phyloP scores from a whole-genome alignment of 2,329 filamentous ascomycete genomes.

The Colletotrichum orchidophilum region DNA sequence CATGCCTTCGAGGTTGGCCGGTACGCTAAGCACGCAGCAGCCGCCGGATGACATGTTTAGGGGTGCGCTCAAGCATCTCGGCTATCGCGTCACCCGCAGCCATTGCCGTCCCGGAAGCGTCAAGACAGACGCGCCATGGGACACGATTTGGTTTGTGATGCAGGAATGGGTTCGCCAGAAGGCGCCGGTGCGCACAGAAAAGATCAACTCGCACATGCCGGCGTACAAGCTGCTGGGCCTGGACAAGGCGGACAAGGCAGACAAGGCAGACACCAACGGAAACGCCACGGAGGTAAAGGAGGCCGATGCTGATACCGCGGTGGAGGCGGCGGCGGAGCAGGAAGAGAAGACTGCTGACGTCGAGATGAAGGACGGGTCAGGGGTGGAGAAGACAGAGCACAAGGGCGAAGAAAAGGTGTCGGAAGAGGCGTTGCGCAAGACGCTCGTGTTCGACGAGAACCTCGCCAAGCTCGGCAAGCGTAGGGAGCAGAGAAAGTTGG shows the following conservation, averaged over 20 bases:
- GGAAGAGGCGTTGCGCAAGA: slow-evolving; percentile 62
- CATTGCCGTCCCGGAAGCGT: slow-evolving; percentile 91
- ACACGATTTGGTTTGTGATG: slow-evolving; percentile 91
- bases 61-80: slow-evolving; percentile 82
- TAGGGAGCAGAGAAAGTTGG: slow-evolving; percentile 72
- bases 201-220: slow-evolving; percentile 74
- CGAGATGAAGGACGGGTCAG: slow-evolving; percentile 37
- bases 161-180: slow-evolving; percentile 89
- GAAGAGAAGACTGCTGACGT: slow-evolving; percentile 50
- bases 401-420: slow-evolving; percentile 31
- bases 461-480: slow-evolving; percentile 81
- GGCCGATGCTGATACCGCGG: slow-evolving; percentile 35
- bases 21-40: slow-evolving; percentile 80
- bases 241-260: slow-evolving; percentile 42
- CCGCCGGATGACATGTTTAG: slow-evolving; percentile 82
- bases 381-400: slow-evolving; percentile 33
- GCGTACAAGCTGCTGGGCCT: slow-evolving; percentile 75
- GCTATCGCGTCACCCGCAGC: slow-evolving; percentile 84
- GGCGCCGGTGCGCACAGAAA: slow-evolving; percentile 77
- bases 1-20: slow-evolving; percentile 77
- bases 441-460: slow-evolving; percentile 77
- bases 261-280: slow-evolving; percentile 42
- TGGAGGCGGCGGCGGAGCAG: slow-evolving; percentile 43
- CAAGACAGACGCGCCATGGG: slow-evolving; percentile 94
- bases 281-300: slow-evolving; percentile 32